Base-by-base conservation (phyloP, 495 filamentous ascomycete species). In the Aspergillus mulundensis region DNA sequence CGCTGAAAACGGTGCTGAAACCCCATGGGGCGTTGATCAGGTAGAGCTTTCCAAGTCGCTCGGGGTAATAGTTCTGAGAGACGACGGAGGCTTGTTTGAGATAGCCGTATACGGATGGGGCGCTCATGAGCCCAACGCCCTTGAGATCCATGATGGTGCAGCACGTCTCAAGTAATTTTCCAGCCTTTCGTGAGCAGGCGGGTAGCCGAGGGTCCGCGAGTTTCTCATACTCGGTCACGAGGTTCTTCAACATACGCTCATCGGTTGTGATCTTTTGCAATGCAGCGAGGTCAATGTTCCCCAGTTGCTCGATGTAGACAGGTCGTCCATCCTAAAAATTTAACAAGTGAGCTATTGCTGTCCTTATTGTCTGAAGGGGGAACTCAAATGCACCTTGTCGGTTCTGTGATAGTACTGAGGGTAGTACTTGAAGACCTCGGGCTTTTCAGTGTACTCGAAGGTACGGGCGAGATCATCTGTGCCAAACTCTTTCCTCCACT, bases 401-500 rank as follows among this genome's bases (percentile, higher is more conserved):
- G 90, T 98, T 78, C 95, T 96, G 82, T 98, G 94, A 72, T 98
- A 98, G 79, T 94, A 98, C 77, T 98, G 94, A 3, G 92, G 91
- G 71, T 98, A 98, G 79, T 87, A 97, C 69, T 93, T 75, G 77
- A 91, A 94, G 43, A 98, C 82, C 66, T 91, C 65, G 46, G 81
- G 73, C 81, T 96, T 96, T 81, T 97, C 95, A 23, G 75, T 79
- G 71, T 96, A 96, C 38, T 92, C 84, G 77, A 95, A 98, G 50
- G 76, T 87, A 43, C 79, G 79, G 51, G 89, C 81, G 16, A 93
- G 82, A 39, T 95, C 80, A 71, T 97, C 91, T n/a, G 95, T 90
- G 49, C 85, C 83, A 66, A 86, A 92, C 39, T 91, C 84, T 72
- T 87, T 83, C 61, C 94, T 81, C 94, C 94, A 98, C 72, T 87